These are phyloP conservation scores for Cyclocybe aegerita DNA, from an alignment of 768 basidiomycete genomes.

Conservation along the genomic window DNA sequence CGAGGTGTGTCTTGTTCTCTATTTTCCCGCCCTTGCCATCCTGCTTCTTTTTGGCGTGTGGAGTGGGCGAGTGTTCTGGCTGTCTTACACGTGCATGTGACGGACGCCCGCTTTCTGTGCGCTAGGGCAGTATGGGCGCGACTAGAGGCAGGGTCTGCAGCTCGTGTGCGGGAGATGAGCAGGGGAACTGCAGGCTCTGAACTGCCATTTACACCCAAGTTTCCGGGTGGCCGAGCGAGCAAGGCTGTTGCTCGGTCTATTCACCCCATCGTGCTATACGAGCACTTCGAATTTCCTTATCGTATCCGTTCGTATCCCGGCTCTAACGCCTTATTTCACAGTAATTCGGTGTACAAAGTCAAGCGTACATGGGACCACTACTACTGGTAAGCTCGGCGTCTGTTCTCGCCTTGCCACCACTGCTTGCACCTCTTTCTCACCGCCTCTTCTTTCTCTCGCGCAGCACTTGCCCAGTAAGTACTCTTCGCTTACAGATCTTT, in stretches of 20 bases:
- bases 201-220: no score
- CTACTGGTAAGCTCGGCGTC: conserved; percentile 24
- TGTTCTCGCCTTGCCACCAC: background rate
- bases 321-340: conserved; percentile 12
- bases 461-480: conserved; percentile 29
- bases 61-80: background rate
- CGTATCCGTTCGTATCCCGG: background rate
- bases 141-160: no score
- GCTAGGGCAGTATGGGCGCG: no score
- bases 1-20: conserved; percentile 25
- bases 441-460: background rate
- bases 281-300: conserved; percentile 2
- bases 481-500: conserved; percentile 1
- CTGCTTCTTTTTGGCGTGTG: background rate
- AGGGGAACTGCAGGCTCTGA: no score
- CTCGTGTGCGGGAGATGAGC: no score
- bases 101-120: no score
- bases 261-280: background rate
- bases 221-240: no score
- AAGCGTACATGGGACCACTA: conserved; percentile 44
- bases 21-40: background rate
- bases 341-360: conserved; percentile 42
- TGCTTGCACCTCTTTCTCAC: background rate
- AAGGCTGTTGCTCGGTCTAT: background rate
- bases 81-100: no score